phyloP scores from a whole-genome alignment of 2,329 filamentous ascomycete genomes.

The Trichoderma atrobrunneum region DNA sequence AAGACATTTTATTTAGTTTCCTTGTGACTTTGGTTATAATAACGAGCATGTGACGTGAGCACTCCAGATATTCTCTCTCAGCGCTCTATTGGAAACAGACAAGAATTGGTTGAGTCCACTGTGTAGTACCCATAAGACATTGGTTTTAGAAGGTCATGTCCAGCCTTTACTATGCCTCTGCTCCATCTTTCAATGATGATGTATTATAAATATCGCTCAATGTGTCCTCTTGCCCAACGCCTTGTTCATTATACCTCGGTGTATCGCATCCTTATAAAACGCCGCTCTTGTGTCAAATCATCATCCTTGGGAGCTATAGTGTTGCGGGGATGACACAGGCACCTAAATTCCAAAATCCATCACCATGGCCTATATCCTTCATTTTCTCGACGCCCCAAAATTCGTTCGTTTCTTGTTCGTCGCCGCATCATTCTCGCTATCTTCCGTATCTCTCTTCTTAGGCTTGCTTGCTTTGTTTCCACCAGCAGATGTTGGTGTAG shows the following conservation, averaged over 20 bases:
- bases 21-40: neutral
- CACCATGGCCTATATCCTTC: neutral
- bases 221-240: neutral
- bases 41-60: neutral
- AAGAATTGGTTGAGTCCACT: neutral
- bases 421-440: slow-evolving; percentile 59
- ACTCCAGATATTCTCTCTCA: neutral
- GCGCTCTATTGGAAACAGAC: neutral
- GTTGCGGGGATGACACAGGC: neutral
- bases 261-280: neutral
- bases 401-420: slow-evolving; percentile 55
- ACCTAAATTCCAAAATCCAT: neutral
- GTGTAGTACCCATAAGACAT: neutral
- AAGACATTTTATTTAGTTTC: neutral
- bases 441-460: slow-evolving; percentile 53
- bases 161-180: neutral
- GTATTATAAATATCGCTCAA: neutral
- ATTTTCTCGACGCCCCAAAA: slow-evolving; percentile 55
- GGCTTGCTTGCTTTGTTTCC: slow-evolving; percentile 49
- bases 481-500: slow-evolving; percentile 55
- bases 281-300: neutral
- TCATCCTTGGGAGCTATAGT: neutral
- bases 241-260: neutral
- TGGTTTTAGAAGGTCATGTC: neutral
- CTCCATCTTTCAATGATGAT: neutral